Base-by-base conservation (phyloP, 768 basidiomycete species). In the Russula sp. region DNA sequence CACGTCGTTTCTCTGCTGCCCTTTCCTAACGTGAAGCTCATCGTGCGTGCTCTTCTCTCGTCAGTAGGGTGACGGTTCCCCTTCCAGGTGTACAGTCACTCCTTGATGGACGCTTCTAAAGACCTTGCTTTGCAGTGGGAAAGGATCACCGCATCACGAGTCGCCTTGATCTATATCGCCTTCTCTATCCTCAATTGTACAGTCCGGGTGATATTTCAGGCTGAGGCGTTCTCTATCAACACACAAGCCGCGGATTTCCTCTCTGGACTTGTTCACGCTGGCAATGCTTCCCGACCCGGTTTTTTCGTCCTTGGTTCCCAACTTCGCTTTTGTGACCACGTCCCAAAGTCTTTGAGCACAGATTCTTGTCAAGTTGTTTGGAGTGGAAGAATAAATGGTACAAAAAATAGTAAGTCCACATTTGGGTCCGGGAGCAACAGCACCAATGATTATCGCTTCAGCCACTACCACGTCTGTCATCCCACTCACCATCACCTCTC, bases 151-250 rank as follows among this genome's bases (percentile, higher is more conserved):
- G 82, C 84, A 69, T 87, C 88, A 51, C 79, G 78, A 41, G 75
- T 87, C 56, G 85, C 88, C 20, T 75, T 78, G 63, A 68, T 82
- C 68, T 92, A 89, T 71, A 82, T 88, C 69, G 57, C 77, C 47
- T 87, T 90, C 70, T 85, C 88, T 22, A 59, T 86, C 55, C 52
- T 82, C 48, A 86, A 90, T 70, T 88, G 85, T 66, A 66, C 79
- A 59, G 70, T 88, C 61, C 89, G 90, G 72, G 76, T 90, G 65
- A 75, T 80, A 32, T 76, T 92, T 49, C 89, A 91, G 73, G 80
- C 78, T 54, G 78, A 79, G 56, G 88, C 85, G 11, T 86, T 85
- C 75, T 75, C 76, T 13, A 81, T 82, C 73, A 90, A 90, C 66
- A 78, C 78, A 9, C 65, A 78, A 20, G 86, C 87, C 7, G 80